phyloP scores from a whole-genome alignment of 352 stramenopile genomes.

The Pythium aristosporum region DNA sequence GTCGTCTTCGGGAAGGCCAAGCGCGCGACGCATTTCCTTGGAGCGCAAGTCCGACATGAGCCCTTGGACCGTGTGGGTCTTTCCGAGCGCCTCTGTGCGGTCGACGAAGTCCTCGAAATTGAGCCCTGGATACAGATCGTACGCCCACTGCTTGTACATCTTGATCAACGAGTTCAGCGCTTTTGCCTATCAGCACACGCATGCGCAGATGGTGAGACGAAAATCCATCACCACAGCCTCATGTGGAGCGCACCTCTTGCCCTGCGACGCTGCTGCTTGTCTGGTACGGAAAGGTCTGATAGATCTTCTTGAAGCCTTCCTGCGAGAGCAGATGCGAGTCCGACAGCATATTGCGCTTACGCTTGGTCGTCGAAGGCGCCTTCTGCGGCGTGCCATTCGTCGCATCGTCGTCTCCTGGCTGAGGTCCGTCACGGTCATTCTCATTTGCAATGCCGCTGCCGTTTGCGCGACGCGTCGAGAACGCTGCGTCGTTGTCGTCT shows the following conservation, averaged over 20 bases:
- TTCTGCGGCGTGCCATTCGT: conserved; percentile 6
- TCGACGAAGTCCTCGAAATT: conserved; percentile 85
- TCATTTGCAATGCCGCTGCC: conserved; percentile 4
- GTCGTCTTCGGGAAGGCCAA: conserved; percentile 23
- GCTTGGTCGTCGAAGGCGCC: conserved; percentile 20
- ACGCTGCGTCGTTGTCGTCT: conserved; percentile 39
- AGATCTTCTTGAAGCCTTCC: conserved; percentile 70
- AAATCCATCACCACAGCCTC: background rate
- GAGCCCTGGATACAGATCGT: conserved; percentile 77
- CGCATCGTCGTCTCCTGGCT: background rate
- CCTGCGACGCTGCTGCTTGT: conserved; percentile 49
- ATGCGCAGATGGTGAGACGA: background rate
- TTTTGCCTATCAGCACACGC: conserved; percentile 34
- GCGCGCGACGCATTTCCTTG: conserved; percentile 49
- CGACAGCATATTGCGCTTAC: conserved; percentile 56
- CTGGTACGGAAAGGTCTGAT: conserved; percentile 71
- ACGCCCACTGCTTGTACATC: conserved; percentile 88
- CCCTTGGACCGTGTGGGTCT: conserved; percentile 52
- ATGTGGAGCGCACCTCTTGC: conserved; percentile 42
- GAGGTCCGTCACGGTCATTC: background rate
- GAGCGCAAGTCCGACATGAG: conserved; percentile 58
- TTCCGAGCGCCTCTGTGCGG: conserved; percentile 53
- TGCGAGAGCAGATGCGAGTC: conserved; percentile 64
- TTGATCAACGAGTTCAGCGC: conserved; percentile 63
- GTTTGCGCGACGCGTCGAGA: conserved; percentile 26